Evolutionary conservation across 345 rosid species (phyloP).

Genomic region (Eutrema yunnanense): DNA sequence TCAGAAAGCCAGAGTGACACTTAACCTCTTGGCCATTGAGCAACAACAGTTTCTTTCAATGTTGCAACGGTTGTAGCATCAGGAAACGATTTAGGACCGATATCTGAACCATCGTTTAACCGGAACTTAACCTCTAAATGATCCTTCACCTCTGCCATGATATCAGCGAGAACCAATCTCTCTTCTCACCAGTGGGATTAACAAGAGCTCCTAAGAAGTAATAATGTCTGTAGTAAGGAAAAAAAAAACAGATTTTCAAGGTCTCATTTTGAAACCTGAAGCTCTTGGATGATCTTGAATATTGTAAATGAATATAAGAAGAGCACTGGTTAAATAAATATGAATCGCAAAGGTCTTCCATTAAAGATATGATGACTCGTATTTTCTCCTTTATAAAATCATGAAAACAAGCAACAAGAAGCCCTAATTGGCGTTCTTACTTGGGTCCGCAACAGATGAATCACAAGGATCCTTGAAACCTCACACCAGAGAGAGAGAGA

Average conservation of each 20-base stretch:
- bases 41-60: conserved; percentile 77
- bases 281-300: neutral
- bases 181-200: conserved; percentile 1
- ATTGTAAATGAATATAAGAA: neutral
- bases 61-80: conserved; percentile 77
- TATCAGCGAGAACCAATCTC: conserved; percentile 12
- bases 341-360: neutral
- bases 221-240: neutral
- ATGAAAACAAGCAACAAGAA: conserved; percentile 10
- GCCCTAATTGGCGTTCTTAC: conserved; percentile 36
- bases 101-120: conserved; percentile 78
- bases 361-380: neutral
- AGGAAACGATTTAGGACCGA: conserved; percentile 76
- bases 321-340: neutral
- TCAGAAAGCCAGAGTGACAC: neutral
- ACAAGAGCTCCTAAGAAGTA: conserved; percentile 15
- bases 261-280: neutral
- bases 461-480: conserved; percentile 11
- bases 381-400: neutral
- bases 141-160: conserved; percentile 73
- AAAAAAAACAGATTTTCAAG: neutral
- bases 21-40: conserved; percentile 92
- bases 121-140: conserved; percentile 90
- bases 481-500: neutral
- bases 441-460: conserved; percentile 19